phyloP scores from a whole-genome alignment of 805 yeast genomes.

The Torulaspora microellipsoides region DNA sequence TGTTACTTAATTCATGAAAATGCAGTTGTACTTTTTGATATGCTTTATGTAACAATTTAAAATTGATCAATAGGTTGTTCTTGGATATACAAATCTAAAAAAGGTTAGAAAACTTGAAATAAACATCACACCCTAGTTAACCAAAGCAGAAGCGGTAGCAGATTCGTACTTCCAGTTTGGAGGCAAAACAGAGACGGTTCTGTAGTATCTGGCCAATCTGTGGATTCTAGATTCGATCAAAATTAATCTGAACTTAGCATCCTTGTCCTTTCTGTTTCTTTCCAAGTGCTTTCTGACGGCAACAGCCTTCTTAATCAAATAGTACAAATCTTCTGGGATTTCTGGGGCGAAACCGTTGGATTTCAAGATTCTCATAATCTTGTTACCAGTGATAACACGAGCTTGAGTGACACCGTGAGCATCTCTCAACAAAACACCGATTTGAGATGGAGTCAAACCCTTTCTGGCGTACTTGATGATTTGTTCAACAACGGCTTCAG shows the following conservation, averaged over 20 bases:
- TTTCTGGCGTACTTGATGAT: slow-evolving; percentile 99
- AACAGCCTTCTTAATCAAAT: slow-evolving; percentile 98
- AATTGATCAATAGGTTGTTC: too few species aligned
- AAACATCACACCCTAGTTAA: slow-evolving; percentile 60
- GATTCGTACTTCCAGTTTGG: slow-evolving; percentile 99
- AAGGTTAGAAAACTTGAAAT: too few species aligned
- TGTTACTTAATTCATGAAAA: not conserved
- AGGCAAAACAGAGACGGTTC: slow-evolving; percentile 98
- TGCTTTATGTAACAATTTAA: too few species aligned
- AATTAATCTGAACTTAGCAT: slow-evolving; percentile 99
- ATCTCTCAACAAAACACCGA: slow-evolving; percentile 99
- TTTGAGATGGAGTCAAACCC: slow-evolving; percentile 99
- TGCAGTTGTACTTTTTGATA: too few species aligned
- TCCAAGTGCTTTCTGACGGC: slow-evolving; percentile 99
- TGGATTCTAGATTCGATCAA: slow-evolving; percentile 99
- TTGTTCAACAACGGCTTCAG: slow-evolving; percentile 96
- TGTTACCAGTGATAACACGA: slow-evolving; percentile 97
- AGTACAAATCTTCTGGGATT: slow-evolving; percentile 99
- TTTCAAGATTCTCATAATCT: slow-evolving; percentile 97
- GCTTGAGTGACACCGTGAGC: slow-evolving; percentile 99
- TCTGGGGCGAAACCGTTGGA: slow-evolving; percentile 99
- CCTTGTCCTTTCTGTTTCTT: slow-evolving; percentile 99
- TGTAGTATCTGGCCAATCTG: slow-evolving; percentile 99
- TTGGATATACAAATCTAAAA: too few species aligned
- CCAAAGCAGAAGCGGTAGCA: slow-evolving; percentile 99